phyloP scores from a whole-genome alignment of 1,284 basidiomycete genomes.

The Mycosarcoma mackinlayi region DNA sequence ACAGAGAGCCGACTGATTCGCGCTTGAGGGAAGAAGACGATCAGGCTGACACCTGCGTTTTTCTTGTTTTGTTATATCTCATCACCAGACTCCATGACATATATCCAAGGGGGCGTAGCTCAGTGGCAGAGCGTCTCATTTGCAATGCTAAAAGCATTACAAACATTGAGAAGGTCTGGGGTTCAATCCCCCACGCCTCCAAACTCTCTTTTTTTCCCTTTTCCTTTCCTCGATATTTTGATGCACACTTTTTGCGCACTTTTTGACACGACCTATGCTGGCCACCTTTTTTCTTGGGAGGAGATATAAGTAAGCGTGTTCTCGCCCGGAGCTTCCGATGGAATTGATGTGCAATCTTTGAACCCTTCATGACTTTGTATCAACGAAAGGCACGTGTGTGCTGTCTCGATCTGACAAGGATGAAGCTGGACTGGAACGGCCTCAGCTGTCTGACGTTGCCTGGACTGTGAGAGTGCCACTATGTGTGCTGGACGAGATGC shows the following conservation, averaged over 20 bases:
- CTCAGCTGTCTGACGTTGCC: too few relatives aligned
- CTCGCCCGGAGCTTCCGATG: background rate
- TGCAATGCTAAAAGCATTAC: conserved; percentile 21
- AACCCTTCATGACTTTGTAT: too few relatives aligned
- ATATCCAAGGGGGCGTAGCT: conserved; percentile 29
- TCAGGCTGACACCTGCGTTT: background rate
- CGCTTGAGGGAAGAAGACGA: too few relatives aligned
- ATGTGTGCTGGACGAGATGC: too few relatives aligned
- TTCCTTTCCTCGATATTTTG: conserved; percentile 7
- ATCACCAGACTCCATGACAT: too few relatives aligned
- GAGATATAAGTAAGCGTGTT: too few relatives aligned
- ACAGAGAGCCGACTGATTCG: too few relatives aligned
- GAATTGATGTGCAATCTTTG: background rate
- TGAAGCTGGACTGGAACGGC: too few relatives aligned
- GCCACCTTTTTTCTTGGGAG: background rate
- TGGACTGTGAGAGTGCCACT: too few relatives aligned
- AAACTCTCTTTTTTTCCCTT: conserved; percentile 9
- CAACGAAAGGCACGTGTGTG: too few relatives aligned
- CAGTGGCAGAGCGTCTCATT: conserved; percentile 52
- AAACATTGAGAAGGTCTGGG: conserved; percentile 44
- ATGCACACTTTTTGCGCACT: background rate
- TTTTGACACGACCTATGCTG: background rate
- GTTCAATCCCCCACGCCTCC: conserved; percentile 50
- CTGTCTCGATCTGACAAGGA: too few relatives aligned
- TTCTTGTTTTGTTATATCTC: too few relatives aligned